phyloP scores from a whole-genome alignment of 2,329 filamentous ascomycete species.

The Cryphonectria japonica region DNA sequence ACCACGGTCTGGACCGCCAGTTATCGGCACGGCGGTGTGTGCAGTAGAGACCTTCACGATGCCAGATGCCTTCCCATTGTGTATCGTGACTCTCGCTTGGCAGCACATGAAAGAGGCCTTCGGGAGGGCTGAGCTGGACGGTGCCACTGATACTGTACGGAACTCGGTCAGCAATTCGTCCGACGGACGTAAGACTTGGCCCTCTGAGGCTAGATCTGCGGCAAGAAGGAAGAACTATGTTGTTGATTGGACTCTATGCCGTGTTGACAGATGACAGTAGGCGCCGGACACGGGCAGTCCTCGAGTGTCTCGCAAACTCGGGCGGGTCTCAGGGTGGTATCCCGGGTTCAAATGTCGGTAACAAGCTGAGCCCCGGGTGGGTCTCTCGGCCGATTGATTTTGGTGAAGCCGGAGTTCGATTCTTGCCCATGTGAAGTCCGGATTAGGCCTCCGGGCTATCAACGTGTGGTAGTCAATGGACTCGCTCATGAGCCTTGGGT shows the following conservation, averaged over 20 bases:
- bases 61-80: not conserved
- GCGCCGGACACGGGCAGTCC: not conserved
- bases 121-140: not conserved
- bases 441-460: not conserved
- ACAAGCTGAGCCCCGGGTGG: not conserved
- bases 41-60: constrained; percentile 18
- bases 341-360: not conserved
- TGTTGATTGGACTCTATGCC: not conserved
- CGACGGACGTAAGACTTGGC: not conserved
- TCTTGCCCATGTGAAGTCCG: not conserved
- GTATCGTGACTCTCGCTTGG: constrained; percentile 17
- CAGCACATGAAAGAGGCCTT: not conserved
- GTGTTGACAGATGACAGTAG: not conserved
- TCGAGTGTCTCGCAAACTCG: not conserved
- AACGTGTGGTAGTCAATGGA: not conserved
- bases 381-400: not conserved
- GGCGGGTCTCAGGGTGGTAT: constrained; percentile 6
- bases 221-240: not conserved
- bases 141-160: constrained; percentile 24
- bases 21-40: constrained; percentile 17
- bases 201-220: not conserved
- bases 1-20: constrained; percentile 3
- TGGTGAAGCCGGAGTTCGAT: not conserved
- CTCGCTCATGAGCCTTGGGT: not conserved
- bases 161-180: not conserved